Percentiles rank a stretch among this genome's conserved stretches.
These are phyloP conservation scores for Pythium vanterpoolii DNA, from an alignment of 352 stramenopile genomes.

Conservation along the genomic window DNA sequence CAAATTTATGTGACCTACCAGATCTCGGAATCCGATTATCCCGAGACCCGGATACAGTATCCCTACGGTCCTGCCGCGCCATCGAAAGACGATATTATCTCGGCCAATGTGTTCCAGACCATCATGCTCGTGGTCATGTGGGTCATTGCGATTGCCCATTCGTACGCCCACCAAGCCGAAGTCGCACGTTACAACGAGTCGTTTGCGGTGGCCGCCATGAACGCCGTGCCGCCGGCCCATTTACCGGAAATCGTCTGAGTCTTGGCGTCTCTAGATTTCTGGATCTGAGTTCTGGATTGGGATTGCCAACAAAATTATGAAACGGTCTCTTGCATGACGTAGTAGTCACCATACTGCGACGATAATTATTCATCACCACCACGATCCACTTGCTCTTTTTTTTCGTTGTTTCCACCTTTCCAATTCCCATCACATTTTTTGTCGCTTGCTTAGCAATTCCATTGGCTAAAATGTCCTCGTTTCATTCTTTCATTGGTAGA, in stretches of 20 bases:
- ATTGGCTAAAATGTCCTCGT: not conserved
- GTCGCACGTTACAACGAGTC: slow-evolving; percentile 82
- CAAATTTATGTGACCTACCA: slow-evolving; percentile 84
- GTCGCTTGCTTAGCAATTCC: not conserved
- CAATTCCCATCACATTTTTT: not conserved
- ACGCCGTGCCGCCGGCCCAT: slow-evolving; percentile 65
- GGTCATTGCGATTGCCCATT: slow-evolving; percentile 76
- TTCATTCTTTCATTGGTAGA: not conserved
- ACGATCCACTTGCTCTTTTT: too few relatives aligned
- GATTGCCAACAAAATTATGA: too few relatives aligned
- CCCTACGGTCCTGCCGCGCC: slow-evolving; percentile 69
- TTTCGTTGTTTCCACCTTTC: not conserved
- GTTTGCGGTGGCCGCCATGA: slow-evolving; percentile 78
- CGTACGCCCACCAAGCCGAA: slow-evolving; percentile 69
- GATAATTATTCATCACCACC: too few relatives aligned
- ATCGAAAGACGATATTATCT: slow-evolving; percentile 83
- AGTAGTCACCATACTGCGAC: too few relatives aligned
- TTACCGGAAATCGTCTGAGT: slow-evolving; percentile 58
- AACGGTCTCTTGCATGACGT: too few relatives aligned
- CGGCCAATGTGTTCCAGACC: slow-evolving; percentile 80
- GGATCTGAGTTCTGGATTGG: too few relatives aligned
- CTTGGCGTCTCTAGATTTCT: too few relatives aligned
- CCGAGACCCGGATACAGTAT: slow-evolving; percentile 65
- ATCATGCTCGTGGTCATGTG: slow-evolving; percentile 85
- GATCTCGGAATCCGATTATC: slow-evolving; percentile 73